Percentiles rank a stretch among this genome's conserved stretches.
phyloP scores from a whole-genome alignment of 2,329 filamentous ascomycete species.

The Pseudogymnoascus sp. region DNA sequence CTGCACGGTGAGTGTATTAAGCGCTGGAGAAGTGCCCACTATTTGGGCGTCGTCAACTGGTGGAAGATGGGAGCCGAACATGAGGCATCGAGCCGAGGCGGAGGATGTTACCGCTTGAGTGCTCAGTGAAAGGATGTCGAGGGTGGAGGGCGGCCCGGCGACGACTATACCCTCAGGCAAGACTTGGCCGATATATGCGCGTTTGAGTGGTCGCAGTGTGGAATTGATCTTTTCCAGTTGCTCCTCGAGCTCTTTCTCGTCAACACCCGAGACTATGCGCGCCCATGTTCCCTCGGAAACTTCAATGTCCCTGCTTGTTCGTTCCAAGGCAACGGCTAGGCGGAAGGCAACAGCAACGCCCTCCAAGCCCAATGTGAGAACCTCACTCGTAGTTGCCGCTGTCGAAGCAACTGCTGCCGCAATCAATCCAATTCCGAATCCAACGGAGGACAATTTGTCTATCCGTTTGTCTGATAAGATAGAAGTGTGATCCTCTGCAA shows the following conservation, averaged over 20 bases:
- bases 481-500: background rate
- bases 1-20: background rate
- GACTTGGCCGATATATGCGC: conserved; percentile 11
- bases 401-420: conserved; percentile 16
- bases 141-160: conserved; percentile 13
- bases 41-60: background rate
- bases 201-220: conserved; percentile 10
- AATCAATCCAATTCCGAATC: conserved; percentile 20
- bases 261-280: conserved; percentile 3
- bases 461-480: background rate
- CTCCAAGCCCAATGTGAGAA: conserved; percentile 10
- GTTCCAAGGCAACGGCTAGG: conserved; percentile 15
- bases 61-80: background rate
- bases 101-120: background rate
- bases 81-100: background rate
- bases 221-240: background rate
- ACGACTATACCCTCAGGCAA: conserved; percentile 1
- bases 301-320: conserved; percentile 17
- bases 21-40: background rate
- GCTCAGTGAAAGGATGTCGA: conserved; percentile 6
- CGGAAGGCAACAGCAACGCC: conserved; percentile 16
- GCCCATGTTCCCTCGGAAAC: background rate
- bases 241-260: conserved; percentile 6
- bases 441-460: conserved; percentile 4
- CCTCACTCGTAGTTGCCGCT: conserved; percentile 12